These are phyloP conservation scores for Lumnitzera racemosa DNA, from an alignment of 345 rosid genomes.

Conservation along the genomic window DNA sequence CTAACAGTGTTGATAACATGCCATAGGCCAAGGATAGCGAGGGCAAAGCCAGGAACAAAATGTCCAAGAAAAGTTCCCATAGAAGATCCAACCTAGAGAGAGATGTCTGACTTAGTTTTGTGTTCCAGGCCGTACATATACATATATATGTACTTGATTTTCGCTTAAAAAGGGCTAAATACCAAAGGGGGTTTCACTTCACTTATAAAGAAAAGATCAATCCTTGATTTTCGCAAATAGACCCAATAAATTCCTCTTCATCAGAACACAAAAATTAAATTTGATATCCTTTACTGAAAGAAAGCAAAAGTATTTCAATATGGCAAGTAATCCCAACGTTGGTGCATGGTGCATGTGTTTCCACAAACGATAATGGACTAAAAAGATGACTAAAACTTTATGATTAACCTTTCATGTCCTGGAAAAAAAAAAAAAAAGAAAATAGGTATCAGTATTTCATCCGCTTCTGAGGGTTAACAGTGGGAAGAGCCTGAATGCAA, in stretches of 20 bases:
- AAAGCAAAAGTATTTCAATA: conserved; percentile 6
- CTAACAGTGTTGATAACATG: conserved; percentile 58
- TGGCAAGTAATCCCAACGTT: conserved; percentile 11
- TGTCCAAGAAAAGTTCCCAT: conserved; percentile 79
- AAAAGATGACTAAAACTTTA: conserved; percentile 3
- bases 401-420: background rate
- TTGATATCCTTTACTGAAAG: background rate
- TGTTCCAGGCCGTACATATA: conserved; percentile 4
- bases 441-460: background rate
- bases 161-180: too few relatives aligned
- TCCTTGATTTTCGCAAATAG: background rate
- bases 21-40: conserved; percentile 74
- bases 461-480: too few relatives aligned
- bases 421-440: background rate
- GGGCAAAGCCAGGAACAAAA: conserved; percentile 58
- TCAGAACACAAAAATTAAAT: conserved; percentile 13
- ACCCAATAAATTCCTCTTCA: conserved; percentile 8
- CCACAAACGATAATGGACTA: conserved; percentile 30
- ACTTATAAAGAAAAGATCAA: too few relatives aligned
- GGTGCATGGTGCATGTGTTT: conserved; percentile 59
- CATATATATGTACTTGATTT: too few relatives aligned
- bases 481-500: too few relatives aligned
- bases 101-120: conserved; percentile 6
- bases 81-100: conserved; percentile 6
- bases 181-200: too few relatives aligned